Conservation (phyloP, 2,329 filamentous ascomycete species). For the Botrytis cinerea region DNA sequence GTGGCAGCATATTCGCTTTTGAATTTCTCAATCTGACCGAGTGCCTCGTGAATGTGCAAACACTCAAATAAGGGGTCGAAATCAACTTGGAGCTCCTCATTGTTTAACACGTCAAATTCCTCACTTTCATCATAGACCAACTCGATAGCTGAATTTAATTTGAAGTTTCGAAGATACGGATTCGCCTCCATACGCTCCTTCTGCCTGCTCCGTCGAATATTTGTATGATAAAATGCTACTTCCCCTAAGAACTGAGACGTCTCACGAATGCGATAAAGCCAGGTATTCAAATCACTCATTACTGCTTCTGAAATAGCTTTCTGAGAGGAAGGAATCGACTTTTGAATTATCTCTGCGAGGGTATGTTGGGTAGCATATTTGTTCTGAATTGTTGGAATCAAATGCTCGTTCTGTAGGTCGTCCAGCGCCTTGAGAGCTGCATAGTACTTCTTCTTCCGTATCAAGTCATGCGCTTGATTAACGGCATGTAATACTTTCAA, state of each 20-base stretch:
- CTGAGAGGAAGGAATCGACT: conserved; percentile 89
- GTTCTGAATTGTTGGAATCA: conserved; percentile 69
- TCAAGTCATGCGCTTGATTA: conserved; percentile 89
- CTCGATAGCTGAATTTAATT: conserved; percentile 93
- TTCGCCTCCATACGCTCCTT: conserved; percentile 79
- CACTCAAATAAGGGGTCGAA: conserved; percentile 95
- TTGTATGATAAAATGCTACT: conserved; percentile 94
- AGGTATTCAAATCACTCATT: conserved; percentile 95
- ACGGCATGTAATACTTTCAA: conserved; percentile 88
- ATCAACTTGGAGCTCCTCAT: conserved; percentile 91
- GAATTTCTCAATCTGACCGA: conserved; percentile 91
- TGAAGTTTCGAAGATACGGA: conserved; percentile 64
- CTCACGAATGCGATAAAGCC: conserved; percentile 92
- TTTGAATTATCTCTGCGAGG: conserved; percentile 92
- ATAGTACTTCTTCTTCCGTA: conserved; percentile 93
- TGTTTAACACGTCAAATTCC: conserved; percentile 93
- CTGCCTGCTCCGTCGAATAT: conserved; percentile 79
- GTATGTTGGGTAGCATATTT: conserved; percentile 94
- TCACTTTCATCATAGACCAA: conserved; percentile 92
- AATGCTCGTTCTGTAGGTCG: conserved; percentile 92
- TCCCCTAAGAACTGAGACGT: conserved; percentile 95
- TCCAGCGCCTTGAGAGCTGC: conserved; percentile 90
- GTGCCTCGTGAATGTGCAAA: conserved; percentile 91
- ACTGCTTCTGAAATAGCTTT: conserved; percentile 94
- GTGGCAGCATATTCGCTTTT: conserved; percentile 89